Evolutionary conservation across 1,139 yeast species (phyloP).

Genomic region (Zhuliangozyma blackwelliae): DNA sequence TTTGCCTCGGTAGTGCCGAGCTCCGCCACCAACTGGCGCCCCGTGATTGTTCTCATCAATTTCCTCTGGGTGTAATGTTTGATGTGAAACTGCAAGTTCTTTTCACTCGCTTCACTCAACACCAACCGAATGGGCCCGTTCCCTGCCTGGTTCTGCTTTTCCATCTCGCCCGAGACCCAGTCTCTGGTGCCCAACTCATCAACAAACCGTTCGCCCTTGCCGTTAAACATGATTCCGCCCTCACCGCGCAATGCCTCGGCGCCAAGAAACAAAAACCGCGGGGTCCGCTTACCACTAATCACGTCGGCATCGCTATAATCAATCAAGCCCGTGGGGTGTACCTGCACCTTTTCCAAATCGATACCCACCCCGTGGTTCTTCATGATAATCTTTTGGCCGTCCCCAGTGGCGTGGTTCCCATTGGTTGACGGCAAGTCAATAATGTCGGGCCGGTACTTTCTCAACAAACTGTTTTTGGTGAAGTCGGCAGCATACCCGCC

Average conservation of each 20-base stretch:
- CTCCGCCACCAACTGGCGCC: slow-evolving; percentile 47
- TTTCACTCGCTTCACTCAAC: slow-evolving; percentile 41
- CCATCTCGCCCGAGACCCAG: slow-evolving; percentile 60
- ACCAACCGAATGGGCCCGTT: slow-evolving; percentile 51
- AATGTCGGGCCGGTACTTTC: slow-evolving; percentile 60
- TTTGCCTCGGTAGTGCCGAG: slow-evolving; percentile 26
- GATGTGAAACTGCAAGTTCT: slow-evolving; percentile 50
- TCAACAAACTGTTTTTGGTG: slow-evolving; percentile 46
- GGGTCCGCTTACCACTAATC: slow-evolving; percentile 33
- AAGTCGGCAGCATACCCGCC: slow-evolving; percentile 74
- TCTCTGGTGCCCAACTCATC: slow-evolving; percentile 73
- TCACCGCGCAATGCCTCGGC: slow-evolving; percentile 78
- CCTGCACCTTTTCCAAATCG: slow-evolving; percentile 75
- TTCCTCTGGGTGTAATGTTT: slow-evolving; percentile 67
- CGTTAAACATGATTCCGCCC: slow-evolving; percentile 67
- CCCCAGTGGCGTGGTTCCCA: slow-evolving; percentile 73
- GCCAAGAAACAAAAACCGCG: slow-evolving; percentile 62
- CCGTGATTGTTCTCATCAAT: slow-evolving; percentile 50
- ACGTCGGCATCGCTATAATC: slow-evolving; percentile 56
- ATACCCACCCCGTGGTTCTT: slow-evolving; percentile 58
- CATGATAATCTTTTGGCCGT: slow-evolving; percentile 62
- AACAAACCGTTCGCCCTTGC: slow-evolving; percentile 62
- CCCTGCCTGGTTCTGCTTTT: slow-evolving; percentile 38
- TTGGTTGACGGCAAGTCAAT: slow-evolving; percentile 66
- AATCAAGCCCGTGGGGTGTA: slow-evolving; percentile 79